Conservation (phyloP, 345 rosid species). For the Gossypium australe region DNA sequence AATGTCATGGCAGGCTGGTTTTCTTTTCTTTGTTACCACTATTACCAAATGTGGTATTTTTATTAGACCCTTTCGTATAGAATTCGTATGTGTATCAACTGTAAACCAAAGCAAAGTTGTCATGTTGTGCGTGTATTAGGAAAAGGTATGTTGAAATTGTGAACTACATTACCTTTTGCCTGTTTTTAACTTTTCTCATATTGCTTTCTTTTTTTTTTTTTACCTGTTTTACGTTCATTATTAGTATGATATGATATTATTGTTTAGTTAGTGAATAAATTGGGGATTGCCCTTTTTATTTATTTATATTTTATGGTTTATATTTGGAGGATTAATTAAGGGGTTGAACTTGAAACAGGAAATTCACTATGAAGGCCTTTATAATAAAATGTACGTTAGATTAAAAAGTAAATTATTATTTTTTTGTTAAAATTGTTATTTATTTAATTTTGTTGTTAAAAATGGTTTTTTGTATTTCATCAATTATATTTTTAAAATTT, state of each 20-base stretch:
- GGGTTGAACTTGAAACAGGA: too few relatives aligned
- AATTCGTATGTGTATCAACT: neutral
- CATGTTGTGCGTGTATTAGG: neutral
- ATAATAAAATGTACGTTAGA: too few relatives aligned
- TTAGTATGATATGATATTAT: neutral
- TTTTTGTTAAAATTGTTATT: too few relatives aligned
- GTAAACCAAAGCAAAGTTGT: slow-evolving; percentile 5
- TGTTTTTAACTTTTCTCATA: neutral
- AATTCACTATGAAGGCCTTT: too few relatives aligned
- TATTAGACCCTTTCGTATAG: neutral
- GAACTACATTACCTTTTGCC: neutral
- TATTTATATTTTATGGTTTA: too few relatives aligned
- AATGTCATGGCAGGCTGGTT: slow-evolving; percentile 3
- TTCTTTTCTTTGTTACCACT: neutral
- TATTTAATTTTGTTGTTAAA: too few relatives aligned
- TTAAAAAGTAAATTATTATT: too few relatives aligned
- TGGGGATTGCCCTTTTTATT: too few relatives aligned
- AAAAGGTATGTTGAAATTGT: neutral
- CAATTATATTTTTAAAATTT: too few relatives aligned
- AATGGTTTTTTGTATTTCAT: too few relatives aligned
- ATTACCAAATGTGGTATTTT: neutral
- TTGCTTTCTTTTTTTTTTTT: neutral
- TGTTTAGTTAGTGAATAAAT: too few relatives aligned
- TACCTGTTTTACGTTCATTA: neutral
- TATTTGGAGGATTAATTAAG: too few relatives aligned